phyloP scores from a whole-genome alignment of 306 rosid species.

The Rosa lucieae region DNA sequence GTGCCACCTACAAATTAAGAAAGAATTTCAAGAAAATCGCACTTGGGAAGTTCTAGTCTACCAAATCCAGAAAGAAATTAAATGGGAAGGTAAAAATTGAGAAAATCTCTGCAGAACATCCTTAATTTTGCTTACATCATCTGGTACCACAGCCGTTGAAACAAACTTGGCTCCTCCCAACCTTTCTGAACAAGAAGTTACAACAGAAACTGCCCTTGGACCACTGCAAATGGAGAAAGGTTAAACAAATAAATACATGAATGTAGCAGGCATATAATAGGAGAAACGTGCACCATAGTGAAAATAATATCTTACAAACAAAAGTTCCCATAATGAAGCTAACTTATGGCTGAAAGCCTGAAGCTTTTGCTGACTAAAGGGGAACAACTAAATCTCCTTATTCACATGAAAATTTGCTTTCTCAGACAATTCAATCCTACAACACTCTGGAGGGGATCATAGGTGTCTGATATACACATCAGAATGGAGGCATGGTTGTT shows the following conservation, averaged over 20 bases:
- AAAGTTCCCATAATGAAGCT: not conserved
- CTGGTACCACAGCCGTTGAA: constrained; percentile 70
- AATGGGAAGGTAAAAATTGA: not conserved
- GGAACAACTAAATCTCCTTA: not conserved
- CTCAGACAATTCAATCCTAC: not conserved
- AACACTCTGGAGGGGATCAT: not conserved
- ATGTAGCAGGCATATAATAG: constrained; percentile 13
- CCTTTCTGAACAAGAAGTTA: constrained; percentile 72
- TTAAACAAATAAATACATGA: not conserved
- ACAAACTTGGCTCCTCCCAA: constrained; percentile 85
- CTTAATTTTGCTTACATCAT: constrained; percentile 70
- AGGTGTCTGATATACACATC: not conserved
- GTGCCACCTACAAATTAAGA: constrained; percentile 73
- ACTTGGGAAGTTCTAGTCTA: not conserved
- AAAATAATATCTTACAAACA: not conserved
- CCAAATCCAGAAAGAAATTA: not conserved
- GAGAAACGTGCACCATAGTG: not conserved
- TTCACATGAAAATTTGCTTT: not conserved
- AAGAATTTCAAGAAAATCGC: constrained; percentile 19
- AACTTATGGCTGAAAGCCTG: not conserved
- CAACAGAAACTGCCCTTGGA: constrained; percentile 88
- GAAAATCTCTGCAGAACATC: constrained; percentile 47
- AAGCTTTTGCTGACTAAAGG: not conserved
- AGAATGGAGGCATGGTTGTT: not conserved
- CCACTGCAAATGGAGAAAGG: constrained; percentile 52